phyloP scores from a whole-genome alignment of 768 basidiomycete species.

The Pleurotus djamor region DNA sequence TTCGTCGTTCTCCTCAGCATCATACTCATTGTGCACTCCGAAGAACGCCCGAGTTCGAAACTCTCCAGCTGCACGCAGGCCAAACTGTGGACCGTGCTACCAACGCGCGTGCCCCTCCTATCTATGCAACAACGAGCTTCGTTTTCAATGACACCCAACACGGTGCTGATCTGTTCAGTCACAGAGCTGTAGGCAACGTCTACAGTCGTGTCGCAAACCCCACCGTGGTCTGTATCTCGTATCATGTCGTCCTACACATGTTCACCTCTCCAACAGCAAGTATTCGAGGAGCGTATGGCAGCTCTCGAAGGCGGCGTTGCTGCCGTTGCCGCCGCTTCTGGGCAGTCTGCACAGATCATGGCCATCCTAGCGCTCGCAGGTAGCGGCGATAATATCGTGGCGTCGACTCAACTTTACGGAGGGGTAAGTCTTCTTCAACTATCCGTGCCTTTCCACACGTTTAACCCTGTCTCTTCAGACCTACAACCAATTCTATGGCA shows the following conservation, averaged over 20 bases:
- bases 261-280: slow-evolving; percentile 41
- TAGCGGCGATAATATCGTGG: slow-evolving; percentile 74
- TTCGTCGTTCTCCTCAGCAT: no score
- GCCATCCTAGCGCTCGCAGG: slow-evolving; percentile 59
- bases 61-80: slow-evolving; percentile 78
- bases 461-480: slow-evolving; percentile 33
- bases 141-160: slow-evolving; percentile 77
- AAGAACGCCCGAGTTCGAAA: slow-evolving; percentile 73
- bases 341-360: slow-evolving; percentile 78
- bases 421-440: slow-evolving; percentile 39
- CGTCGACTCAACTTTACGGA: slow-evolving; percentile 54
- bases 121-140: slow-evolving; percentile 73
- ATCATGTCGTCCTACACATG: slow-evolving; percentile 3
- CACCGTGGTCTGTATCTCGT: slow-evolving; percentile 44
- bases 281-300: slow-evolving; percentile 78
- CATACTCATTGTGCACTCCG: no score
- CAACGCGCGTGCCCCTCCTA: slow-evolving; percentile 75
- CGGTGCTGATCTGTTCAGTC: slow-evolving; percentile 67
- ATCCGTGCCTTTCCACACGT: background rate
- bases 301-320: slow-evolving; percentile 80
- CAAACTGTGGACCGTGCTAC: slow-evolving; percentile 62
- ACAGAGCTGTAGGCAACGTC: slow-evolving; percentile 56
- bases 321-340: slow-evolving; percentile 72
- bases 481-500: slow-evolving; percentile 71
- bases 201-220: slow-evolving; percentile 73